phyloP scores from a whole-genome alignment of 345 rosid genomes.

The Linum trigynum region DNA sequence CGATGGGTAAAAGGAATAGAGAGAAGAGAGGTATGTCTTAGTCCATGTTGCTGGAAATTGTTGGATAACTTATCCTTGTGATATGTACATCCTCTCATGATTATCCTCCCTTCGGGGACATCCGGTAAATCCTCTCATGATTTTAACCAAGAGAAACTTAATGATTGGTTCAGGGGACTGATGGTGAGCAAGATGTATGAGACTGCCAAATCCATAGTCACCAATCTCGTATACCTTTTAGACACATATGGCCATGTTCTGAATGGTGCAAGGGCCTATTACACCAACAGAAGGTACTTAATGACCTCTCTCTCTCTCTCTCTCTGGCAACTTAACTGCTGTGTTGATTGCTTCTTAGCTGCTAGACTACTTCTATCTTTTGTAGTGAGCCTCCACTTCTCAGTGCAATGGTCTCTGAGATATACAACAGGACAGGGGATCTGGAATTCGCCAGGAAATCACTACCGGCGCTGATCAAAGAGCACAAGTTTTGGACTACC shows the following conservation, averaged over 20 bases:
- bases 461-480: conserved; percentile 64
- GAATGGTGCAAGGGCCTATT: conserved; percentile 75
- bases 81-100: too few relatives aligned
- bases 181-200: conserved; percentile 72
- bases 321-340: background rate
- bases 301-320: too few relatives aligned
- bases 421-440: conserved; percentile 59
- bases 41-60: too few relatives aligned
- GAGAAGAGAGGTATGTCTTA: too few relatives aligned
- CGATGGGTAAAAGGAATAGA: too few relatives aligned
- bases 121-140: too few relatives aligned
- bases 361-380: background rate
- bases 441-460: conserved; percentile 39
- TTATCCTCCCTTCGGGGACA: too few relatives aligned
- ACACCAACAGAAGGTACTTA: conserved; percentile 69
- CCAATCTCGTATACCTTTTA: conserved; percentile 57
- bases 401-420: conserved; percentile 69
- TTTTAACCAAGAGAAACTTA: too few relatives aligned
- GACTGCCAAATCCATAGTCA: conserved; percentile 64
- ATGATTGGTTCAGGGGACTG: conserved; percentile 56
- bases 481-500: conserved; percentile 68
- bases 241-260: conserved; percentile 64
- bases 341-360: background rate
- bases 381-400: conserved; percentile 90
- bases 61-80: too few relatives aligned